Evolutionary conservation across 192 early-diverging fungal species (phyloP).

Genomic region (Podila horticola): DNA sequence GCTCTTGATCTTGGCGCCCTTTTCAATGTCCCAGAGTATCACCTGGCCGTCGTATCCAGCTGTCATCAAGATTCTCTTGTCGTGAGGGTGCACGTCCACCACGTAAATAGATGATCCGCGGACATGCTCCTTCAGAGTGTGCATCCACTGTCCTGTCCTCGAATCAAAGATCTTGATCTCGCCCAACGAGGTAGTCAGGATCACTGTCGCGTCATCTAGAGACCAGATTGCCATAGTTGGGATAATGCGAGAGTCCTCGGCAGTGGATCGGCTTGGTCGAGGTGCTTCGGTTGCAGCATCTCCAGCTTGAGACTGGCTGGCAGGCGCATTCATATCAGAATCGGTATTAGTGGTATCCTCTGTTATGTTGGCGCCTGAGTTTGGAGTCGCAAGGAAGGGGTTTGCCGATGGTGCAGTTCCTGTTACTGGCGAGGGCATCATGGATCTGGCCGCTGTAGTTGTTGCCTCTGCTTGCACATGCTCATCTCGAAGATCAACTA

Average conservation of each 20-base stretch:
- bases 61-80: constrained; percentile 76
- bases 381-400: constrained; percentile 5
- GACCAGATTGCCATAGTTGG: constrained; percentile 75
- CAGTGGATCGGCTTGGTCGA: neutral
- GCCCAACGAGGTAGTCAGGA: constrained; percentile 77
- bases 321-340: constrained; percentile 39
- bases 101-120: constrained; percentile 72
- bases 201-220: constrained; percentile 70
- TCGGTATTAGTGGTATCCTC: constrained; percentile 32
- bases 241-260: constrained; percentile 33
- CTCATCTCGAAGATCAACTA: constrained; percentile 50
- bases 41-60: constrained; percentile 87
- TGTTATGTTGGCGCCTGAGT: constrained; percentile 1
- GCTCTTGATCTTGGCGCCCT: constrained; percentile 62
- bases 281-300: neutral
- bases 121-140: constrained; percentile 64
- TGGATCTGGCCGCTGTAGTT: constrained; percentile 43
- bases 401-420: constrained; percentile 10
- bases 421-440: constrained; percentile 39
- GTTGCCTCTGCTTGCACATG: constrained; percentile 46
- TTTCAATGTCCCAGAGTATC: constrained; percentile 82
- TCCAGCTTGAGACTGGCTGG: constrained; percentile 14
- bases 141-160: constrained; percentile 63
- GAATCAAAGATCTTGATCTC: constrained; percentile 76
- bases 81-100: constrained; percentile 78